These are phyloP conservation scores for Moelleriella libera DNA, from an alignment of 2,329 filamentous ascomycete species.

Conservation along the genomic window DNA sequence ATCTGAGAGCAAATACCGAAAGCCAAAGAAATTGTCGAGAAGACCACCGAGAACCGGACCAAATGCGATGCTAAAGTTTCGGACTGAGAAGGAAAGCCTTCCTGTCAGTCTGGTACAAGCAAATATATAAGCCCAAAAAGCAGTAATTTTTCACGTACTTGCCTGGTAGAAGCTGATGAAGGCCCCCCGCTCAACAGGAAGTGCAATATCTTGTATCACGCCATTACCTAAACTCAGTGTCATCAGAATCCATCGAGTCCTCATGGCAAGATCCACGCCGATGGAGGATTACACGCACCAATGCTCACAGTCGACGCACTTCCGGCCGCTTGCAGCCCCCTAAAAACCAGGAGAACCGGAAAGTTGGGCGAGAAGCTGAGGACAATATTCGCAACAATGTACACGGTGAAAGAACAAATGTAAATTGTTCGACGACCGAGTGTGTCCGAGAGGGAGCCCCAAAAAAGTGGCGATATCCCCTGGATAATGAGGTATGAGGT, in stretches of 20 bases:
- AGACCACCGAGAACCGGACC: conserved; percentile 18
- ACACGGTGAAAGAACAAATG: conserved; percentile 29
- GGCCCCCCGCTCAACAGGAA: conserved; percentile 7
- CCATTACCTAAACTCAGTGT: conserved; percentile 3
- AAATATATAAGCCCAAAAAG: too few species aligned
- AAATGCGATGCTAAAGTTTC: conserved; percentile 10
- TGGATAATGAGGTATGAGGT: conserved; percentile 36
- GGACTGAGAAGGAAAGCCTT: neutral
- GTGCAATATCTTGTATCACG: conserved; percentile 10
- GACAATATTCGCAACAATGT: conserved; percentile 29
- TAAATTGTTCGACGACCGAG: conserved; percentile 30
- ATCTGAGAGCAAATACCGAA: conserved; percentile 3
- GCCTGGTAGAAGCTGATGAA: conserved; percentile 9
- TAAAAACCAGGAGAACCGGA: conserved; percentile 26
- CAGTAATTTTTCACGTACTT: conserved; percentile 2
- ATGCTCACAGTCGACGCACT: conserved; percentile 11
- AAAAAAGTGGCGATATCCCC: conserved; percentile 32
- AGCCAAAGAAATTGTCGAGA: conserved; percentile 12
- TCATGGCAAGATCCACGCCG: too few species aligned
- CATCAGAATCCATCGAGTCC: neutral
- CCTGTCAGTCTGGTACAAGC: neutral
- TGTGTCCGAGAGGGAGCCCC: conserved; percentile 31
- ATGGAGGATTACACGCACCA: conserved; percentile 1
- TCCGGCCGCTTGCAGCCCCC: conserved; percentile 9
- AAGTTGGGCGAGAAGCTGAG: conserved; percentile 30